These are phyloP conservation scores for Gossypium australe DNA, from an alignment of 345 rosid species.

Conservation along the genomic window DNA sequence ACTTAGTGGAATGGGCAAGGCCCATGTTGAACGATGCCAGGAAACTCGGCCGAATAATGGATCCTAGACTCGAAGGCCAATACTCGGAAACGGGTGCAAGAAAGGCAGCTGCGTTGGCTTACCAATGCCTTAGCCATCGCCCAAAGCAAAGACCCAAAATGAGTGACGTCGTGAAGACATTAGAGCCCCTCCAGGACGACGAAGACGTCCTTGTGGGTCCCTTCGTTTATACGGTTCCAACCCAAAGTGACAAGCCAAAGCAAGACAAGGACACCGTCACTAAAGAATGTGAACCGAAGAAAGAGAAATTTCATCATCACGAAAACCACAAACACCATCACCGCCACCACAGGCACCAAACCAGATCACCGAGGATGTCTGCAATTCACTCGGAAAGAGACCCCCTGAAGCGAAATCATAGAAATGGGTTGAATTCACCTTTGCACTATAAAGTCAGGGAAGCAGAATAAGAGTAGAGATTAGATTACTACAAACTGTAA, in stretches of 20 bases:
- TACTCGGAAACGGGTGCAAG: slow-evolving; percentile 74
- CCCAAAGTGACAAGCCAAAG: slow-evolving; percentile 21
- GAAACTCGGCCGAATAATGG: slow-evolving; percentile 67
- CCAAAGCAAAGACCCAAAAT: slow-evolving; percentile 73
- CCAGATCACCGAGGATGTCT: slow-evolving; percentile 29
- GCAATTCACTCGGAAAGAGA: slow-evolving; percentile 24
- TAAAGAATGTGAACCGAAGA: slow-evolving; percentile 28
- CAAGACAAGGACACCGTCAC: slow-evolving; percentile 14
- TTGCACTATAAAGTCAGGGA: slow-evolving; percentile 16
- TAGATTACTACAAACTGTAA: neutral
- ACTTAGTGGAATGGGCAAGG: slow-evolving; percentile 65
- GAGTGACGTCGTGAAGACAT: slow-evolving; percentile 50
- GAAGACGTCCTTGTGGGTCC: slow-evolving; percentile 54
- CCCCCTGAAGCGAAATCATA: slow-evolving; percentile 9
- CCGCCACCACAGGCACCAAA: slow-evolving; percentile 16
- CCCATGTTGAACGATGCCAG: slow-evolving; percentile 59
- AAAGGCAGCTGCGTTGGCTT: slow-evolving; percentile 78
- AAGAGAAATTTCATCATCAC: slow-evolving; percentile 29
- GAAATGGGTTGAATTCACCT: slow-evolving; percentile 37
- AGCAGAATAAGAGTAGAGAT: neutral
- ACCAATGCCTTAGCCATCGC: slow-evolving; percentile 70
- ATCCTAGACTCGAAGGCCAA: slow-evolving; percentile 82
- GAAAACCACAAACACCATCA: neutral
- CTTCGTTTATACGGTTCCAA: slow-evolving; percentile 59
- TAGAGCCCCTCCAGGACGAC: slow-evolving; percentile 56